These are phyloP conservation scores for Erodium chrysanthum DNA, from an alignment of 441 rosid species.

Conservation along the genomic window DNA sequence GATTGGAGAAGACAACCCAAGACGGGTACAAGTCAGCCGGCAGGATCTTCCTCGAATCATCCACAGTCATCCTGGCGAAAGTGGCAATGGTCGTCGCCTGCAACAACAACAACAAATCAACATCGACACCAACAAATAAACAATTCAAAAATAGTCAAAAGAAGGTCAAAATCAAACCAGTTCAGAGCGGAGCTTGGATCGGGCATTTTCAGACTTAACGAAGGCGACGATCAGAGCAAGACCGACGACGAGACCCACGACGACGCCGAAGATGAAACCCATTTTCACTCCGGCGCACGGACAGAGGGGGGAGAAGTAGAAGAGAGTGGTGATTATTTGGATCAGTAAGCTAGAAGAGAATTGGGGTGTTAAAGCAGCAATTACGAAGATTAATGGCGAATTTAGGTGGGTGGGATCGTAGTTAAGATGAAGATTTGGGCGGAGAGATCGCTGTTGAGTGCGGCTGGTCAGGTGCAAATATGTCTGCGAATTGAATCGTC, in stretches of 20 bases:
- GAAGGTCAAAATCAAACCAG: conserved; percentile 37
- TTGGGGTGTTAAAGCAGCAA: not conserved
- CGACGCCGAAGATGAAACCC: conserved; percentile 63
- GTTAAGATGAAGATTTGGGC: conserved; percentile 3
- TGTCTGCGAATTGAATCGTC: not conserved
- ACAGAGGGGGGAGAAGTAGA: not conserved
- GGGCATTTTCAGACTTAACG: conserved; percentile 61
- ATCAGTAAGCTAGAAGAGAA: not conserved
- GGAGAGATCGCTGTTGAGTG: conserved; percentile 1
- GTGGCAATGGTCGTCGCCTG: conserved; percentile 83
- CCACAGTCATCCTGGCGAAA: conserved; percentile 89
- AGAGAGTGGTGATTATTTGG: not conserved
- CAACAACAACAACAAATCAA: not conserved
- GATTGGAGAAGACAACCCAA: conserved; percentile 91
- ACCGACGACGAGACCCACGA: conserved; percentile 62
- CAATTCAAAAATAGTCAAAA: not conserved
- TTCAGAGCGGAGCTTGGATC: conserved; percentile 68
- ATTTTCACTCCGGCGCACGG: conserved; percentile 21
- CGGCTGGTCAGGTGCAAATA: not conserved
- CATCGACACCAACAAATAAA: not conserved
- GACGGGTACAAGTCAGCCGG: conserved; percentile 74
- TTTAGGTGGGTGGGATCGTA: not conserved
- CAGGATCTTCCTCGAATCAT: conserved; percentile 79
- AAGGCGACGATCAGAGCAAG: conserved; percentile 57
- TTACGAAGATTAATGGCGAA: not conserved